Percentiles rank a stretch among this genome's conserved stretches.
Conservation (phyloP, 2,329 filamentous ascomycete species). For the Grosmannia serpens region DNA sequence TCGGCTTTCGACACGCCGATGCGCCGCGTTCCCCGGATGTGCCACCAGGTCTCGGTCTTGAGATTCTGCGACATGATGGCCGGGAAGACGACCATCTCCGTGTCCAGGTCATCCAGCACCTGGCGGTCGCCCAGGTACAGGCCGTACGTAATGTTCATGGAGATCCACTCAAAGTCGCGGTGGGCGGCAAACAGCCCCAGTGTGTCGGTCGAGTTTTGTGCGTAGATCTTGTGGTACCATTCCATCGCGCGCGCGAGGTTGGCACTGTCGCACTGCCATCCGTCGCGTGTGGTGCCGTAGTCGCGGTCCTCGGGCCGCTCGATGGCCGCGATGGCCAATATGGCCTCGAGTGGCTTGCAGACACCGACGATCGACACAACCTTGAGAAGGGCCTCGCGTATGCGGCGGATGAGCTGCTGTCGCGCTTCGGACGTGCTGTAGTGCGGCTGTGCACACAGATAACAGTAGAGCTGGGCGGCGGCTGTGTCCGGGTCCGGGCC, state of each 20-base stretch:
- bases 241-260: slow-evolving; percentile 39
- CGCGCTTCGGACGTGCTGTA: slow-evolving; percentile 30
- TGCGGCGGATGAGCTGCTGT: slow-evolving; percentile 33
- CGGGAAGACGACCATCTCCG: slow-evolving; percentile 40
- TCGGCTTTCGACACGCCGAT: slow-evolving; percentile 34
- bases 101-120: slow-evolving; percentile 41
- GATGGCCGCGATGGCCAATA: slow-evolving; percentile 40
- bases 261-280: slow-evolving; percentile 45
- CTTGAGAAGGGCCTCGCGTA: slow-evolving; percentile 50
- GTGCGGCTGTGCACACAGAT: slow-evolving; percentile 37
- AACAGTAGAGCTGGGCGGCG: slow-evolving; percentile 41
- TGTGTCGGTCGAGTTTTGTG: slow-evolving; percentile 29
- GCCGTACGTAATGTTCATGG: slow-evolving; percentile 44
- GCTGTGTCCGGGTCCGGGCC: slow-evolving; percentile 35
- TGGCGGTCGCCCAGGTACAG: slow-evolving; percentile 44
- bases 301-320: slow-evolving; percentile 46
- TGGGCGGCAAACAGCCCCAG: slow-evolving; percentile 25
- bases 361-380: slow-evolving; percentile 46
- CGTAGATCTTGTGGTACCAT: slow-evolving; percentile 47
- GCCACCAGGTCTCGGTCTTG: slow-evolving; percentile 40
- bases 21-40: slow-evolving; percentile 36
- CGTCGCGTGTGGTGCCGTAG: slow-evolving; percentile 38
- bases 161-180: slow-evolving; percentile 35
- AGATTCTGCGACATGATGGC: slow-evolving; percentile 50
- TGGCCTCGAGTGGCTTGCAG: slow-evolving; percentile 49